Evolutionary conservation across 2,329 filamentous ascomycete species (phyloP), one percentile per base, ranked within the genome.

Genomic region (Diplodia corticola): DNA sequence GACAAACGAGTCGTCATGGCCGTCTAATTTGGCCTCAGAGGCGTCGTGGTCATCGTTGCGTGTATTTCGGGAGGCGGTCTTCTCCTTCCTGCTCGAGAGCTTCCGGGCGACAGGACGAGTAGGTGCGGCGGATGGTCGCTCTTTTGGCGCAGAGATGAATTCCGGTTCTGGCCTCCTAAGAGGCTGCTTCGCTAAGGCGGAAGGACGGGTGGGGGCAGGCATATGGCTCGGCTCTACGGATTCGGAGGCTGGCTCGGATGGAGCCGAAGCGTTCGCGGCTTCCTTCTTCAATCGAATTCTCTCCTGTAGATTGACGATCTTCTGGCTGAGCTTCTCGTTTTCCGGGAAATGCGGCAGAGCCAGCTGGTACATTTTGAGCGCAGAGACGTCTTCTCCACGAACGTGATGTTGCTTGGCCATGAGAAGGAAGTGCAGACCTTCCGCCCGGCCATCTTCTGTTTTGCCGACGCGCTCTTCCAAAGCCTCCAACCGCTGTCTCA

Each of bases 361-460:
- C 69, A 91, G 82, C 75, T 94, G 89, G 74, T 96, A 97, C 87
- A 95, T 94, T 71, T 87, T 88, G 67, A 98, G 79, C 0, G 93
- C 92, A 37, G 87, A 91, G 3, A 81, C 82, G 61, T 96, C 88
- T 70, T 97, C 91, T 1, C 92, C 92, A 4, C 88, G 85, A 63
- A 92, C 91, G 74, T 93, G 93, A 73, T 96, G 91, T 75, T 97
- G 93, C 70, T 95, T 91, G 1, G 92, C 94, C 84, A 95, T 92
- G n/a, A 97, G 83, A 37, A 98, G 80, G 72, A 91, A 92, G 12
- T 92, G 91, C 30, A 98, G 79, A 0, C 94, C 95, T 69, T 97
- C 92, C 0, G 91, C 89, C 63, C 91, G 88, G 28, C 85, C 82
- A 71, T 96, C 92, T 44, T 93, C 81, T 66, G 82, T 79, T 15